phyloP scores from a whole-genome alignment of 768 basidiomycete genomes.

The Punctularia strigosozonata region DNA sequence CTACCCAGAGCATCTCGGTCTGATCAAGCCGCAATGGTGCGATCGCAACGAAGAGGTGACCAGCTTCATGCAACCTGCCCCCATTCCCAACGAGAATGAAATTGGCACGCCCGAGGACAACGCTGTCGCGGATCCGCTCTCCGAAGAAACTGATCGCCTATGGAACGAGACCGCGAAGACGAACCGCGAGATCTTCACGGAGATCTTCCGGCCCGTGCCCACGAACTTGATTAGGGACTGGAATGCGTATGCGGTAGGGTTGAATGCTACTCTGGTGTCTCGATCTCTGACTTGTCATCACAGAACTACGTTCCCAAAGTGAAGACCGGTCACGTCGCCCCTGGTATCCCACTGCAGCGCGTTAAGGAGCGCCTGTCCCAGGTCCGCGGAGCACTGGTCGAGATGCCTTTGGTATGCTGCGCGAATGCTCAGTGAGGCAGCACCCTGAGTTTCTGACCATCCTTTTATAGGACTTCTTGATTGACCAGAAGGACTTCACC shows the following conservation, averaged over 20 bases:
- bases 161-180: constrained; percentile 62
- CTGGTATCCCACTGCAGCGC: constrained; percentile 49
- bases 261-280: neutral
- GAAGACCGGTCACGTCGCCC: constrained; percentile 72
- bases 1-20: constrained; percentile 68
- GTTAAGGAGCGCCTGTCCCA: constrained; percentile 66
- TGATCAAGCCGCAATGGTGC: constrained; percentile 63
- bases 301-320: constrained; percentile 68
- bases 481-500: constrained; percentile 64
- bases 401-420: constrained; percentile 49
- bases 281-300: neutral
- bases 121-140: constrained; percentile 69
- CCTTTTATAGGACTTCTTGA: constrained; percentile 61
- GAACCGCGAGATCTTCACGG: constrained; percentile 81
- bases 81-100: constrained; percentile 58
- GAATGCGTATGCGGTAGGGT: constrained; percentile 63
- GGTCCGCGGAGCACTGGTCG: constrained; percentile 64
- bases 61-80: constrained; percentile 73
- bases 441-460: neutral
- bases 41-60: constrained; percentile 28
- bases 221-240: constrained; percentile 72
- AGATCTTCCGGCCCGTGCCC: constrained; percentile 80
- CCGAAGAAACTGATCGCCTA: constrained; percentile 42
- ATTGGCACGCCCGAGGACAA: constrained; percentile 43
- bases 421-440: constrained; percentile 1